A percentile compares a stretch with the other conserved stretches of the same genome.
phyloP scores from a whole-genome alignment of 768 basidiomycete species.

The Psilocybe subaeruginosa region DNA sequence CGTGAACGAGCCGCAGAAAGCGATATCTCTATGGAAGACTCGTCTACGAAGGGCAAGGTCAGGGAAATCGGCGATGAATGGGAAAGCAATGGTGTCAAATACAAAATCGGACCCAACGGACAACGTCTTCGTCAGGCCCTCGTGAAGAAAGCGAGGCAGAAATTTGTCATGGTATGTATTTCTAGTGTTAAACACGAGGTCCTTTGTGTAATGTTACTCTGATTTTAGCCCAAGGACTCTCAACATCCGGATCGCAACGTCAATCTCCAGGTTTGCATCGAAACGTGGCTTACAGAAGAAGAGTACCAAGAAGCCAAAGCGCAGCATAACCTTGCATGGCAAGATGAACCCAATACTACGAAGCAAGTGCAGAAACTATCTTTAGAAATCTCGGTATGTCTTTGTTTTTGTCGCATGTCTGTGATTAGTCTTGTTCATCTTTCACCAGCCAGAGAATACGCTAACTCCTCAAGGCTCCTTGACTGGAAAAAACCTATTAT shows the following conservation, averaged over 20 bases:
- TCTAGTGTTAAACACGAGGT: constrained; percentile 9
- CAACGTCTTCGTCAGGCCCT: constrained; percentile 70
- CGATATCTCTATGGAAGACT: constrained; percentile 54
- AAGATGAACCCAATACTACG: constrained; percentile 48
- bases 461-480: constrained; percentile 18
- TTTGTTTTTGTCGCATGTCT: constrained; percentile 10
- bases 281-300: constrained; percentile 78
- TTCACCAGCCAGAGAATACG: constrained; percentile 14
- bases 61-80: constrained; percentile 76
- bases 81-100: constrained; percentile 70
- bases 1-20: constrained; percentile 34
- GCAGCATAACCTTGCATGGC: constrained; percentile 67
- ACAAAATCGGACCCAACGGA: constrained; percentile 73
- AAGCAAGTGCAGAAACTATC: constrained; percentile 46
- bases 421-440: constrained; percentile 4
- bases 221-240: constrained; percentile 70
- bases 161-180: constrained; percentile 70
- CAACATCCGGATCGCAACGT: constrained; percentile 74
- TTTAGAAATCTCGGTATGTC: constrained; percentile 41
- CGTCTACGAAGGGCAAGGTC: constrained; percentile 56
- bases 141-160: constrained; percentile 71
- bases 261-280: constrained; percentile 74
- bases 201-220: constrained; percentile 10
- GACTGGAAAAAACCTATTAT: constrained; percentile 70
- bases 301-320: constrained; percentile 69